A percentile compares a stretch with the other conserved stretches of the same genome.
These are phyloP conservation scores for Panicum miliaceum DNA, from an alignment of 176 grass and related monocot genomes.

Conservation along the genomic window DNA sequence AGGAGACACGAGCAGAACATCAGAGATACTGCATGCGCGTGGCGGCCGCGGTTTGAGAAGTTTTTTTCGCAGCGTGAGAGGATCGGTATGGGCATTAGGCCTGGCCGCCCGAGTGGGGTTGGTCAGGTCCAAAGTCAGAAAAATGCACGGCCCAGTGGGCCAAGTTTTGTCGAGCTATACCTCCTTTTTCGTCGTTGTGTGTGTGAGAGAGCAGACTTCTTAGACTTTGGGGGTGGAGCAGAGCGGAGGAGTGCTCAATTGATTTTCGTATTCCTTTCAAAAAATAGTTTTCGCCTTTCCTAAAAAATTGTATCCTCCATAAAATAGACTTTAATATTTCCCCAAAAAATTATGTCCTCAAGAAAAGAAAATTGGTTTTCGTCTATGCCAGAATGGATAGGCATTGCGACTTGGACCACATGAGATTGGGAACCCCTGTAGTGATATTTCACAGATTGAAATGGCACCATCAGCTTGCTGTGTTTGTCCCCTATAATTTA, in stretches of 20 bases:
- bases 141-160: constrained; percentile 13
- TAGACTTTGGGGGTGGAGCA: no score
- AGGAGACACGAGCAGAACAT: no score
- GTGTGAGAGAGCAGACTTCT: no score
- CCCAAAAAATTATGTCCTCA: background rate
- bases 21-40: no score
- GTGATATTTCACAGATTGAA: background rate
- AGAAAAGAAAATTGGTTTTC: background rate
- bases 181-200: background rate
- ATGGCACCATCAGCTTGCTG: constrained; percentile 9
- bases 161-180: background rate
- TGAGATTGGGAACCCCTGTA: background rate
- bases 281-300: background rate
- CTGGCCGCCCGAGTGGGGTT: no score
- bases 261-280: background rate
- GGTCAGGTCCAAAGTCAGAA: background rate
- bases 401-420: constrained; percentile 24
- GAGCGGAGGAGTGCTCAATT: no score
- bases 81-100: no score
- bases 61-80: no score
- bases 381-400: background rate
- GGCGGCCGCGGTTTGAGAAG: no score
- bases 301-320: background rate
- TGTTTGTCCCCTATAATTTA: constrained; percentile 1
- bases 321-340: background rate